Evolutionary conservation across 2,329 filamentous ascomycete species (phyloP).

Genomic region (Diaporthe sp.): DNA sequence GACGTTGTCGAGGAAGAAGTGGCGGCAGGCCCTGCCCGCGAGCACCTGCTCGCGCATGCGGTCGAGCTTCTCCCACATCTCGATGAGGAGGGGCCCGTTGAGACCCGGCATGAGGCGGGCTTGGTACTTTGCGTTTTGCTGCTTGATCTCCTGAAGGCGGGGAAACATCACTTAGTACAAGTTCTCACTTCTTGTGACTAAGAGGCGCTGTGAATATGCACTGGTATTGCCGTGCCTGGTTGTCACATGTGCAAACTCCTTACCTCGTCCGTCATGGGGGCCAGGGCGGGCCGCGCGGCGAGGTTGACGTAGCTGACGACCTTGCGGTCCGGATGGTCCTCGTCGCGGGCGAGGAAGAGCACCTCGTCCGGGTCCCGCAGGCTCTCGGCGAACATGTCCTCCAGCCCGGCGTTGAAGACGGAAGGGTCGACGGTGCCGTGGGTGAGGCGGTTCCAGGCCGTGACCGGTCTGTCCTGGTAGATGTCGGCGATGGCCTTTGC

Average conservation of each 20-base stretch:
- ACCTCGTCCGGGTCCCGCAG: slow-evolving; percentile 27
- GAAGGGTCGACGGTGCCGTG: slow-evolving; percentile 28
- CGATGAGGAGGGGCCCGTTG: slow-evolving; percentile 28
- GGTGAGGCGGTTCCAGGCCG: slow-evolving; percentile 32
- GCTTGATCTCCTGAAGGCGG: neutral
- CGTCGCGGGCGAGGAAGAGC: slow-evolving; percentile 27
- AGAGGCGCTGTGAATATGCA: too few relatives aligned
- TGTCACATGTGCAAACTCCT: neutral
- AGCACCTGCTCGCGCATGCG: slow-evolving; percentile 35
- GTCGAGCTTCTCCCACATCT: slow-evolving; percentile 38
- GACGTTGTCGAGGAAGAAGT: slow-evolving; percentile 35
- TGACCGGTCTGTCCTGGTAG: slow-evolving; percentile 31
- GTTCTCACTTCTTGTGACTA: too few relatives aligned
- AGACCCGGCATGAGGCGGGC: slow-evolving; percentile 32
- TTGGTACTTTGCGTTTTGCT: slow-evolving; percentile 7
- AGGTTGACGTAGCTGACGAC: slow-evolving; percentile 39
- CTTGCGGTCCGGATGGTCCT: slow-evolving; percentile 15
- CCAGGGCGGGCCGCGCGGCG: neutral
- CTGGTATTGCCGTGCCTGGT: neutral
- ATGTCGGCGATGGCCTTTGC: slow-evolving; percentile 36
- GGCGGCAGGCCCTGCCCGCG: neutral
- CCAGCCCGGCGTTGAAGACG: slow-evolving; percentile 22
- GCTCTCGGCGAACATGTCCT: slow-evolving; percentile 36
- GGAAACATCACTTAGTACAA: neutral
- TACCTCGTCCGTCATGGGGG: slow-evolving; percentile 29